Evolutionary conservation across 2,329 filamentous ascomycete genomes (phyloP).

Genomic region (Nemania serpens): DNA sequence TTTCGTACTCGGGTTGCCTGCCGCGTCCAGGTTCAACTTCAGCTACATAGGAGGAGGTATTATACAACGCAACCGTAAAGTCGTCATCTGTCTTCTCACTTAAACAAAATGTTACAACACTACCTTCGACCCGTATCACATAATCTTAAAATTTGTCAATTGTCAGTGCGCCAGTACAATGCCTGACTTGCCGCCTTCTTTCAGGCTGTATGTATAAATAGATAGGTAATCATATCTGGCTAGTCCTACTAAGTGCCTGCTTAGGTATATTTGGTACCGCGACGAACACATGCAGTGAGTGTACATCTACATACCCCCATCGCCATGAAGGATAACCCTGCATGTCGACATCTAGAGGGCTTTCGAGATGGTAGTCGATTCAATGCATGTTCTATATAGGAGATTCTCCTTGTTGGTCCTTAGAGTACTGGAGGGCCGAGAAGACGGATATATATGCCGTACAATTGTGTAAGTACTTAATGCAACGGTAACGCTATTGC

Average conservation of each 20-base stretch:
- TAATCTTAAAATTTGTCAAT: not conserved
- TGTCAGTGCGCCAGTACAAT: not conserved
- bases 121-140: not conserved
- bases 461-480: no score
- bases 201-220: no score
- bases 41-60: not conserved
- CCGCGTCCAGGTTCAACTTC: not conserved
- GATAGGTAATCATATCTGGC: not conserved
- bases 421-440: no score
- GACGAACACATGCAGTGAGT: conserved; percentile 7
- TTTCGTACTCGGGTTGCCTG: conserved; percentile 22
- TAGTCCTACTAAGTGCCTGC: no score
- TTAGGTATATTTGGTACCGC: not conserved
- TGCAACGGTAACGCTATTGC: no score
- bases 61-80: conserved; percentile 4
- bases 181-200: not conserved
- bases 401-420: no score
- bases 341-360: not conserved
- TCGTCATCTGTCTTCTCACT: no score
- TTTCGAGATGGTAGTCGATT: not conserved
- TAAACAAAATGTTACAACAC: no score
- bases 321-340: conserved; percentile 1
- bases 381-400: no score
- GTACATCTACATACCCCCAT: conserved; percentile 8
- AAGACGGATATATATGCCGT: no score